Conservation (phyloP, 768 basidiomycete genomes). For the Russula compacta region DNA sequence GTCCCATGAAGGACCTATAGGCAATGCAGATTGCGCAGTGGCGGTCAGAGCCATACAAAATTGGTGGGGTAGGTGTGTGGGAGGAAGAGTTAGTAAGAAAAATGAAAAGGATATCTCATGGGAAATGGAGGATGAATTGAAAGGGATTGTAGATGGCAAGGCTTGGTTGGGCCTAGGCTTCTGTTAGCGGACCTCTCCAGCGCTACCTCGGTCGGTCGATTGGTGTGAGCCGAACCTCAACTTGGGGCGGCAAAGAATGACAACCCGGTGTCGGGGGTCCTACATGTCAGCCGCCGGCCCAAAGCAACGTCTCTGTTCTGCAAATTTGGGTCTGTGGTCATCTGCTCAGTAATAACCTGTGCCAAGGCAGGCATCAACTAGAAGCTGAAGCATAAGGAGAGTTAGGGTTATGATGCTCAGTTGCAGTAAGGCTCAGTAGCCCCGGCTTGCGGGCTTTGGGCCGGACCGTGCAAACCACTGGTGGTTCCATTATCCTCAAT, state of each 20-base stretch:
- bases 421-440: too few relatives aligned
- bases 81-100: neutral
- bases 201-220: neutral
- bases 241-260: neutral
- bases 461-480: too few relatives aligned
- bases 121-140: neutral
- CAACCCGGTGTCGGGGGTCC: neutral
- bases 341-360: too few relatives aligned
- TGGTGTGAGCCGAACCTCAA: neutral
- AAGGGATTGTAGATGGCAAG: neutral
- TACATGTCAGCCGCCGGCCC: neutral
- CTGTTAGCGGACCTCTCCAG: neutral
- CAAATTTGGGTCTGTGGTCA: too few relatives aligned
- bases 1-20: slow-evolving; percentile 55
- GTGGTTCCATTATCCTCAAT: too few relatives aligned
- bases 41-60: slow-evolving; percentile 36
- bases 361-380: too few relatives aligned
- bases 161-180: neutral
- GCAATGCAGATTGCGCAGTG: slow-evolving; percentile 31
- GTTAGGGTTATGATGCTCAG: too few relatives aligned
- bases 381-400: too few relatives aligned
- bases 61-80: neutral
- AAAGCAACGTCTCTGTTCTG: too few relatives aligned
- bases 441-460: too few relatives aligned
- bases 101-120: slow-evolving; percentile 11